Base-by-base conservation (phyloP, 768 basidiomycete genomes). In the Lepiota brunneoincarnata region DNA sequence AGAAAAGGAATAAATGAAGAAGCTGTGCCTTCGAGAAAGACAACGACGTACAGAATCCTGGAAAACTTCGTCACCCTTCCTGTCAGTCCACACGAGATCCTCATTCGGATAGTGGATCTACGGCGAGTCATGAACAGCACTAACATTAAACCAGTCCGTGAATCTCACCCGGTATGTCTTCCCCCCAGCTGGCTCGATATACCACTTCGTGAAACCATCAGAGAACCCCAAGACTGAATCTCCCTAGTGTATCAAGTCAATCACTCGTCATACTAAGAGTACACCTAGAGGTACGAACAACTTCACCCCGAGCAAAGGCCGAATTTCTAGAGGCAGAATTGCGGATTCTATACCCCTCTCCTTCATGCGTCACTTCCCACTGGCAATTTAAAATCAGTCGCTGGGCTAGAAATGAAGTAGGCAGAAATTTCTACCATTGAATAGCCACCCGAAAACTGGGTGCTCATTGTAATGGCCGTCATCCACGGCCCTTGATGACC, bases 61-160 rank as follows among this genome's bases (percentile, higher is more conserved):
- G 14, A 43, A 41, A 36, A n/a, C 6, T 2, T 37, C 51, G 0
- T 45, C 43, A 2, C 5, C 11, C 20, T 44, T 31, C 11, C 31
- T 14, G 14, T 45, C 28, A 1, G 51, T 53, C 51, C 51, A 53
- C 12, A 53, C 42, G 3, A 53, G 24, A 18, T 53, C 51, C 12
- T 38, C 37, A 28, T 31, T 45, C 9, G 51, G 51, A n/a, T 53
- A 53, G n/a, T 53, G 51, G n/a, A 53, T 39, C 51, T 53, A 31
- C 14, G 14, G 35, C 5, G 1, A 36, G n/a, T 21, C 17, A 10
- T 11, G 21, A 11, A 10, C 20, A 36, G 46, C 10, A 20, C n/a
- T 6, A 36, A 20, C 21, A 17, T 7, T 11, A 2, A 38, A 21
- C 35, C 3, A 37, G n/a, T 35, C 34, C n/a, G 15, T 2, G 12